Conservation (phyloP, 208 protist species). For the Trypanosoma scelopori region DNA sequence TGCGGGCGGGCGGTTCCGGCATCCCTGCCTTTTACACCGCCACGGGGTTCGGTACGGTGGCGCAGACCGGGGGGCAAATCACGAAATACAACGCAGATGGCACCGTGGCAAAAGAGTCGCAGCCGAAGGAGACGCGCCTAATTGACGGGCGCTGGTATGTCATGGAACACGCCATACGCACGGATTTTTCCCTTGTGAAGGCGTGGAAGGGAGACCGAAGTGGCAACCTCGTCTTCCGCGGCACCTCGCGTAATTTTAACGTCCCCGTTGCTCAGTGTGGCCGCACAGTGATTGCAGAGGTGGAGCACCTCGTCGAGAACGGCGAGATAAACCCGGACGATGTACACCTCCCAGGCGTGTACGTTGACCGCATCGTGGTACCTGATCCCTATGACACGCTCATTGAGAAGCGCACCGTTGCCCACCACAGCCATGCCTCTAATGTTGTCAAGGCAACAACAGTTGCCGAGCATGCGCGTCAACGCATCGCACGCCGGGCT, state of each 20-base stretch:
- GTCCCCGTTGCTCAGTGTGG: conserved; percentile 67
- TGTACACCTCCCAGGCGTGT: conserved; percentile 70
- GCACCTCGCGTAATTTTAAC: conserved; percentile 92
- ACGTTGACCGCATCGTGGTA: conserved; percentile 75
- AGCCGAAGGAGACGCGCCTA: conserved; percentile 49
- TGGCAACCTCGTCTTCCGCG: conserved; percentile 45
- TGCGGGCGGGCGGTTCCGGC: conserved; percentile 88
- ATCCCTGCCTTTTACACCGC: conserved; percentile 94
- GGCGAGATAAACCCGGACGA: conserved; percentile 67
- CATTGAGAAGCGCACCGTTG: conserved; percentile 50
- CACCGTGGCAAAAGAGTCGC: conserved; percentile 37
- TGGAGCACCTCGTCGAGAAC: conserved; percentile 88
- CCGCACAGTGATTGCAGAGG: conserved; percentile 85
- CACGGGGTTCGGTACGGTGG: conserved; percentile 78
- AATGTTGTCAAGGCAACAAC: conserved; percentile 9
- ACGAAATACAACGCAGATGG: conserved; percentile 85
- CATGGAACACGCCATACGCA: conserved; percentile 82
- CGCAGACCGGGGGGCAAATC: conserved; percentile 68
- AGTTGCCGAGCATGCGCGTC: conserved; percentile 37
- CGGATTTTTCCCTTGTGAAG: conserved; percentile 89
- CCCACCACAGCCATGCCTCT: background rate
- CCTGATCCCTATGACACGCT: conserved; percentile 37
- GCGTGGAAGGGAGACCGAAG: conserved; percentile 81
- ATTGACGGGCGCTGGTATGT: conserved; percentile 83
- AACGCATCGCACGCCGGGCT: conserved; percentile 86